Evolutionary conservation across 2,329 filamentous ascomycete species (phyloP).

Genomic region (Rutstroemia sp.): DNA sequence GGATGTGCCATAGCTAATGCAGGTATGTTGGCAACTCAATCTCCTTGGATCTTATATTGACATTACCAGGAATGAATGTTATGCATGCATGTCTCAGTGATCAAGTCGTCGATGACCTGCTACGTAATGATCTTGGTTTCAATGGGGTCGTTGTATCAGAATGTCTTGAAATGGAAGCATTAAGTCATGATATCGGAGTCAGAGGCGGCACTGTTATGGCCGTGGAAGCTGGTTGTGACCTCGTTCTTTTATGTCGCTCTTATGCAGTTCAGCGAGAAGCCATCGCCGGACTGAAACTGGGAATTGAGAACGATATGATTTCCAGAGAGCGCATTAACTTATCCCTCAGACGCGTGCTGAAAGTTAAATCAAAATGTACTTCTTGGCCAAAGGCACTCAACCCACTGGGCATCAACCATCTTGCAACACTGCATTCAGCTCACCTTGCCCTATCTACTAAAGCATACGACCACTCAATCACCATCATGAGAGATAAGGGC

Average conservation of each 20-base stretch:
- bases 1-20: constrained; percentile 83
- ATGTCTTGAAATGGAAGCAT: constrained; percentile 92
- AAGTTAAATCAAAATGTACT: constrained; percentile 77
- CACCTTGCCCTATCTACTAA: constrained; percentile 75
- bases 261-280: constrained; percentile 87
- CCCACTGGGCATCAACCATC: constrained; percentile 67
- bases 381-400: constrained; percentile 90
- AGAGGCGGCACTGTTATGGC: constrained; percentile 97
- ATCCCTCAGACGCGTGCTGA: constrained; percentile 70
- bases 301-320: constrained; percentile 85
- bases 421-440: constrained; percentile 74
- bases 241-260: constrained; percentile 81
- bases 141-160: constrained; percentile 91
- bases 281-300: constrained; percentile 80
- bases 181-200: constrained; percentile 94
- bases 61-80: constrained; percentile 70
- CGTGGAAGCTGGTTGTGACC: constrained; percentile 89
- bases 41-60: background rate
- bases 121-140: constrained; percentile 84
- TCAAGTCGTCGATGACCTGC: constrained; percentile 82
- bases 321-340: constrained; percentile 71
- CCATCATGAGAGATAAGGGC: constrained; percentile 84
- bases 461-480: constrained; percentile 89
- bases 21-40: constrained; percentile 13
- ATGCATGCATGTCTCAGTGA: constrained; percentile 97